Base-by-base conservation (phyloP, 2,329 filamentous ascomycete genomes). In the Monosporascus sp. region DNA sequence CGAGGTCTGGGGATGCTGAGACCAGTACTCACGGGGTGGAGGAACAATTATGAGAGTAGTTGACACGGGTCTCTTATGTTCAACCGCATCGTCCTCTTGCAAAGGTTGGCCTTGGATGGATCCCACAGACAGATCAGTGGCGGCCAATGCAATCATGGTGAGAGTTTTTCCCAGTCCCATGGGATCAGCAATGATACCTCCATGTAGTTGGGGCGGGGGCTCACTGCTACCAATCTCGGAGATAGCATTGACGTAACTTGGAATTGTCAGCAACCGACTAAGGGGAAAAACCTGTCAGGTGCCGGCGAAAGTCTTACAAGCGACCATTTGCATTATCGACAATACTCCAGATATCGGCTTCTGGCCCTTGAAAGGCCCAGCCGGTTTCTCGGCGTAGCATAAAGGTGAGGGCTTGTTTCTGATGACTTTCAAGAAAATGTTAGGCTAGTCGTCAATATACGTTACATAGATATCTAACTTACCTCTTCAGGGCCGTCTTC, bases 121-220 rank as follows among this genome's bases (percentile, higher is more conserved):
- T 24, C 22, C 22, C 22, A 24, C 22, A 35, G 49, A 24, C n/a
- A 55, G 41, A 44, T 72, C 70, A 0, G 60, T 55, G 1, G 73
- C 74, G 2, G 67, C 59, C 1, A 78, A 52, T 0, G 74, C 60
- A 25, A 77, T 72, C 69, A 76, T 75, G 0, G 69, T 70, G 0
- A 77, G 54, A 0, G 74, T 75, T 50, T 78, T 78, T 0, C 75
- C 75, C 0, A 77, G 60, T 0, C 75, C 75, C 75, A 77, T 78
- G 0, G 70, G 65, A 53, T 77, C 75, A 1, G 74, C 74, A 22
- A 77, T 62, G n/a, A 77, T 72, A 1, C 75, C 75, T 0, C 75
- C 75, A 9, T 61, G 62, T n/a, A 74, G 75, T 0, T 61, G 38
- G 2, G 62, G 54, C 0, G 74, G 74, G 1, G 63, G 58, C 4